Percentiles rank a stretch among this genome's conserved stretches.
These are phyloP conservation scores for Uncinocarpus reesii DNA, from an alignment of 2,329 filamentous ascomycete species.

Conservation along the genomic window DNA sequence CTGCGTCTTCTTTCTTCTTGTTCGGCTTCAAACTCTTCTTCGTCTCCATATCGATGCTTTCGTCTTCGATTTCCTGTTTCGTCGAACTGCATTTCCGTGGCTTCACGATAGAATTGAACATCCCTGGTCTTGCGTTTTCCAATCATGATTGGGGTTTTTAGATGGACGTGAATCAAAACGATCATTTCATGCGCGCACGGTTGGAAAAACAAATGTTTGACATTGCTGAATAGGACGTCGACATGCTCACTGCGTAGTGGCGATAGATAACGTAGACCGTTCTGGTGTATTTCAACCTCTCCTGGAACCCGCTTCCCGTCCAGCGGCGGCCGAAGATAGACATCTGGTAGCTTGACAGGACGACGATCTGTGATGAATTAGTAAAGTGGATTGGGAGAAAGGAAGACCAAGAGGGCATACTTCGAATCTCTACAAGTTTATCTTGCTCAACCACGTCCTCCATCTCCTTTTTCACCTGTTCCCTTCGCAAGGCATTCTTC, in stretches of 20 bases:
- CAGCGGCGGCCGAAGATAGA: conserved; percentile 89
- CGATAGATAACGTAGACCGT: conserved; percentile 91
- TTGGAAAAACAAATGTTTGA: conserved; percentile 98
- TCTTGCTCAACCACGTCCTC: conserved; percentile 98
- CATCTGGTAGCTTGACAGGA: conserved; percentile 79
- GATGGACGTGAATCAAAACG: conserved; percentile 93
- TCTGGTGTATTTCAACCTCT: conserved; percentile 95
- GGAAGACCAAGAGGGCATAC: conserved; percentile 41
- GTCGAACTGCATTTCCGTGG: conserved; percentile 96
- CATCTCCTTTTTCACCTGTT: conserved; percentile 99
- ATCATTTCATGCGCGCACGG: conserved; percentile 93
- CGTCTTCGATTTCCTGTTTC: conserved; percentile 97
- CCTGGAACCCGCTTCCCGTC: conserved; percentile 95
- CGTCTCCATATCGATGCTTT: conserved; percentile 94
- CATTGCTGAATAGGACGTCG: conserved; percentile 93
- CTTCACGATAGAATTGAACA: conserved; percentile 95
- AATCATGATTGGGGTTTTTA: conserved; percentile 96
- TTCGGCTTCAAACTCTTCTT: conserved; percentile 97
- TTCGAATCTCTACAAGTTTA: conserved; percentile 88
- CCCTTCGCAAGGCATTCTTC: conserved; percentile 79
- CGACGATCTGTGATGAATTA: conserved; percentile 61
- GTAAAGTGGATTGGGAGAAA: conserved; percentile 17
- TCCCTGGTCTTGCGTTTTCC: conserved; percentile 99
- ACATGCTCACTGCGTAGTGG: conserved; percentile 72
- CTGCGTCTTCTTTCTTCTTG: conserved; percentile 89